phyloP scores from a whole-genome alignment of 345 rosid genomes.

The Citrus australasica region DNA sequence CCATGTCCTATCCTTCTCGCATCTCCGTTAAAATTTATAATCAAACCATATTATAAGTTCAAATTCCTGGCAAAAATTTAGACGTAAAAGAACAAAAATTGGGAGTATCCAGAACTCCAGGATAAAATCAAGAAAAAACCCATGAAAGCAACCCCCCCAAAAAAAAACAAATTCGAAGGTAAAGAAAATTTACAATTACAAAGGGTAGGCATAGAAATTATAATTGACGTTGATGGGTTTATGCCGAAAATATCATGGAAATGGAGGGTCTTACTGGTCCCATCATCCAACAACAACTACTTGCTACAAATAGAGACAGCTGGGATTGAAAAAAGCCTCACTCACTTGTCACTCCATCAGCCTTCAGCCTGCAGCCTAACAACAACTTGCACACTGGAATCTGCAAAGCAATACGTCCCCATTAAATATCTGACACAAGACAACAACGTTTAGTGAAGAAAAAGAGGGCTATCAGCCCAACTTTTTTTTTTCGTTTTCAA shows the following conservation, averaged over 20 bases:
- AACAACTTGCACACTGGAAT: constrained; percentile 33
- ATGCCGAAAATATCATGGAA: constrained; percentile 35
- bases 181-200: constrained; percentile 19
- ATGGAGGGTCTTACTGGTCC: constrained; percentile 48
- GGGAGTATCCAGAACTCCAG: constrained; percentile 21
- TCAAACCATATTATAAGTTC: not conserved
- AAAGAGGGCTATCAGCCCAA: not conserved
- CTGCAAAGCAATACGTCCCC: constrained; percentile 26
- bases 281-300: constrained; percentile 35
- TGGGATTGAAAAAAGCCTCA: constrained; percentile 35
- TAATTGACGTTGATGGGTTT: constrained; percentile 53
- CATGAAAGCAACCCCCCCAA: not conserved
- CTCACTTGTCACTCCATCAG: not conserved
- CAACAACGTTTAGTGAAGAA: constrained; percentile 8
- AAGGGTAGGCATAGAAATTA: constrained; percentile 46
- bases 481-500: not conserved
- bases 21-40: not conserved
- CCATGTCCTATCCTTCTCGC: constrained; percentile 8
- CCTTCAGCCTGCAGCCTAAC: constrained; percentile 10
- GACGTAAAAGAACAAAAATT: constrained; percentile 30
- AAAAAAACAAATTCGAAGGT: constrained; percentile 5
- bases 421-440: constrained; percentile 44
- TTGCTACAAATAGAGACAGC: constrained; percentile 36
- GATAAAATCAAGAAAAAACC: constrained; percentile 14
- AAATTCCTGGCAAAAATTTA: constrained; percentile 6